A percentile compares a stretch with the other conserved stretches of the same genome.
Conservation (phyloP, 2,329 filamentous ascomycete genomes). For the Penicillium capsulatum region DNA sequence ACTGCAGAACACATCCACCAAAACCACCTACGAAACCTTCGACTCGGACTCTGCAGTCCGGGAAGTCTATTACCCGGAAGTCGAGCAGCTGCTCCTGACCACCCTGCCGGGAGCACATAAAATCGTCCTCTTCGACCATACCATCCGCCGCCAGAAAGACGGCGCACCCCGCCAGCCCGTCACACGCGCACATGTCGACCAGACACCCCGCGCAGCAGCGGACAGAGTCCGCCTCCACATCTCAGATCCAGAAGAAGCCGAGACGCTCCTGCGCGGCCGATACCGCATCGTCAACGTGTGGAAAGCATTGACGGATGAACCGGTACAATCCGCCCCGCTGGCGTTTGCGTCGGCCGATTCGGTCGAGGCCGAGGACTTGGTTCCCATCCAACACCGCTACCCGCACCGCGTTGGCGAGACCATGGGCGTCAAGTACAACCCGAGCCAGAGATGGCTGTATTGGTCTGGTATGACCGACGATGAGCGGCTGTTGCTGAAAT, state of each 20-base stretch:
- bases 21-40: constrained; percentile 51
- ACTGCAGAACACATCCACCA: constrained; percentile 55
- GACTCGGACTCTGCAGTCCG: constrained; percentile 68
- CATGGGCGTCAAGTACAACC: constrained; percentile 61
- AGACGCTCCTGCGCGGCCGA: constrained; percentile 60
- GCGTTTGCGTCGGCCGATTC: constrained; percentile 55
- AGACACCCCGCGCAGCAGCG: constrained; percentile 63
- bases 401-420: constrained; percentile 68
- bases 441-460: constrained; percentile 70
- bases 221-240: constrained; percentile 67
- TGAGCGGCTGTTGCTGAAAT: constrained; percentile 73
- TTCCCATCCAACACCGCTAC: constrained; percentile 71
- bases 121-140: constrained; percentile 81
- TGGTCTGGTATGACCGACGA: constrained; percentile 70
- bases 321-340: constrained; percentile 55
- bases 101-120: constrained; percentile 62
- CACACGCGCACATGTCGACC: constrained; percentile 73
- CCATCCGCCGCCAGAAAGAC: constrained; percentile 64
- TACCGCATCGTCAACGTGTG: constrained; percentile 88
- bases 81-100: constrained; percentile 66
- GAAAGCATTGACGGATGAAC: constrained; percentile 59
- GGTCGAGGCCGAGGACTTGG: constrained; percentile 56
- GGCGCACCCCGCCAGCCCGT: constrained; percentile 65
- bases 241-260: constrained; percentile 58
- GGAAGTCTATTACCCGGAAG: constrained; percentile 75